phyloP scores from a whole-genome alignment of 345 rosid species.

The Odontarrhena argentea region DNA sequence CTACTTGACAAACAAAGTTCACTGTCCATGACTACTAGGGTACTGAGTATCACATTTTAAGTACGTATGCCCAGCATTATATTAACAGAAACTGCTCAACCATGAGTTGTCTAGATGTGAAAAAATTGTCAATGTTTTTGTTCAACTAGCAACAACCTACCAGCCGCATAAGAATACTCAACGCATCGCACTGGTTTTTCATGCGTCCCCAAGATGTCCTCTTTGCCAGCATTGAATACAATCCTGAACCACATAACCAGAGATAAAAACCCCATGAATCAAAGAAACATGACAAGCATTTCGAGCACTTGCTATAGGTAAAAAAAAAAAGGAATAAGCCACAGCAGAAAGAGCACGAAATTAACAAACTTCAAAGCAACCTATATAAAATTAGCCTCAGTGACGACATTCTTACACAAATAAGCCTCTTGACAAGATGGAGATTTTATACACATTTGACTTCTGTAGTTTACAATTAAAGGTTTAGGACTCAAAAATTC shows the following conservation, averaged over 20 bases:
- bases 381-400: neutral
- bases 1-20: neutral
- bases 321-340: no score
- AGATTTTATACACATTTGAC: neutral
- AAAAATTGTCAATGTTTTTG: neutral
- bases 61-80: neutral
- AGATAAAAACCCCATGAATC: neutral
- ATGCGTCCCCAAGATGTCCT: conserved; percentile 84
- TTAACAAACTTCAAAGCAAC: neutral
- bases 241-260: conserved; percentile 56
- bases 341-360: neutral
- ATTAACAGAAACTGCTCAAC: conserved; percentile 1
- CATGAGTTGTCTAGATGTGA: neutral
- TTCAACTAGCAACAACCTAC: conserved; percentile 45
- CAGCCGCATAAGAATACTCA: conserved; percentile 96
- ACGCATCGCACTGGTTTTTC: conserved; percentile 92
- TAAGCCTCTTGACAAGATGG: neutral
- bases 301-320: neutral
- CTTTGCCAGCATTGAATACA: conserved; percentile 77
- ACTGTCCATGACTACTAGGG: neutral
- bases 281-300: neutral
- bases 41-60: neutral
- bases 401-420: neutral
- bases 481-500: neutral
- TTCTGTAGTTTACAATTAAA: neutral